Base-by-base conservation (phyloP, 768 basidiomycete species). In the Tephrocybe rancida region DNA sequence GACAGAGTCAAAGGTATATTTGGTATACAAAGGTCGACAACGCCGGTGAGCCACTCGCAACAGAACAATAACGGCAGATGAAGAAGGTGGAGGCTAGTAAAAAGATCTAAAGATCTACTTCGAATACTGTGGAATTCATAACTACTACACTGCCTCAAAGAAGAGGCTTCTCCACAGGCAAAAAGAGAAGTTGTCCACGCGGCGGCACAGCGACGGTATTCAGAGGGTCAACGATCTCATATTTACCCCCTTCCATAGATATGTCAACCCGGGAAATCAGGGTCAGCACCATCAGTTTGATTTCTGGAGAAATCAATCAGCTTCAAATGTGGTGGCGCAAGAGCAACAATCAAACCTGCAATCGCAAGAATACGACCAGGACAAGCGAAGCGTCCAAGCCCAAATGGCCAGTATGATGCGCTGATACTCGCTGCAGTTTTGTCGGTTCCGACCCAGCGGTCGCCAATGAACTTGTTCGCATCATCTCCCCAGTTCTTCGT, bases 381-480 rank as follows among this genome's bases (percentile, higher is more conserved):
- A 29, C 52, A 54, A 0, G 52, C 52, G 35, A 54, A 54, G 13
- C 52, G 11, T 25, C 52, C 52, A 0, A 54, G 41, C 7, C 52
- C 46, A 19, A 54, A 54, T 2, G 52, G 52, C 52, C 52, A 54
- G 26, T 54, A 54, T 2, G 52, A 39, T 1, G 38, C 26, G 46
- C 52, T 54, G 11, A 48, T 44, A 21, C 52, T 54, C 9, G 39
- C 45, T 4, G 52, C 45, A 7, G 52, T 42, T 41, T 54, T 54
- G 11, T 48, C 52, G 8, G 52, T 54, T 3, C 52, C 52, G 6
- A 54, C 46, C 52, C 52, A 54, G 5, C 52, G 52, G 34, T 54
- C 46, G 27, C 45, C 46, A 24, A 48, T 42, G 18, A 48, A 54
- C 25, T 44, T 48, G 3, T 42, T 7, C 18, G 45, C 46, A n/a